These are phyloP conservation scores for Ensete ventricosum DNA, from an alignment of 176 grass and related monocot genomes.

Conservation along the genomic window DNA sequence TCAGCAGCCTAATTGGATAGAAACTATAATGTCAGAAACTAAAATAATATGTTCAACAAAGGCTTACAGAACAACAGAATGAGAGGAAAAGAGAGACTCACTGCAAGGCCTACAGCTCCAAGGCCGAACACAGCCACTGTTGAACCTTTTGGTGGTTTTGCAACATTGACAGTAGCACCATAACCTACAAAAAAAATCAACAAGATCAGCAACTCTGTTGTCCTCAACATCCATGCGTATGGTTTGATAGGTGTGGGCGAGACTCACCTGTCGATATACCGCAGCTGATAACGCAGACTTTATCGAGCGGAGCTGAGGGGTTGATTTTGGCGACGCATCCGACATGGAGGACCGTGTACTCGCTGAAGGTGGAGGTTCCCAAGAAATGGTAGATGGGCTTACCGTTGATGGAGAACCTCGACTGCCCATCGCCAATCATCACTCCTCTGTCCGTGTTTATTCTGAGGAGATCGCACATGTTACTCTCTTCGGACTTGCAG, in stretches of 20 bases:
- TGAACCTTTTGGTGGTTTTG: constrained; percentile 69
- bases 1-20: constrained; percentile 7
- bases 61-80: neutral
- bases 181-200: constrained; percentile 33
- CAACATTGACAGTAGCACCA: constrained; percentile 82
- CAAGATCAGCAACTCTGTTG: neutral
- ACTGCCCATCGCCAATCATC: constrained; percentile 8
- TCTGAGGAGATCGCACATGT: constrained; percentile 14
- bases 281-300: constrained; percentile 85
- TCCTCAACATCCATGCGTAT: neutral
- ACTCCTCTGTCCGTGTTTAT: constrained; percentile 12
- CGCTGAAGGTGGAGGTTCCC: constrained; percentile 15
- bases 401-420: constrained; percentile 10
- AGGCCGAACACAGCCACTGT: constrained; percentile 77
- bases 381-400: constrained; percentile 8
- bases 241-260: no score
- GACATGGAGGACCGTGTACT: constrained; percentile 52
- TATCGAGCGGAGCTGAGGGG: constrained; percentile 69
- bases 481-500: constrained; percentile 12
- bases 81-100: constrained; percentile 20
- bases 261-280: constrained; percentile 69
- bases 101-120: constrained; percentile 87
- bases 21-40: neutral
- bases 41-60: no score
- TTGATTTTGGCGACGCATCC: constrained; percentile 87